Conservation (phyloP, 495 filamentous ascomycete genomes). For the Xylaria nigripes region DNA sequence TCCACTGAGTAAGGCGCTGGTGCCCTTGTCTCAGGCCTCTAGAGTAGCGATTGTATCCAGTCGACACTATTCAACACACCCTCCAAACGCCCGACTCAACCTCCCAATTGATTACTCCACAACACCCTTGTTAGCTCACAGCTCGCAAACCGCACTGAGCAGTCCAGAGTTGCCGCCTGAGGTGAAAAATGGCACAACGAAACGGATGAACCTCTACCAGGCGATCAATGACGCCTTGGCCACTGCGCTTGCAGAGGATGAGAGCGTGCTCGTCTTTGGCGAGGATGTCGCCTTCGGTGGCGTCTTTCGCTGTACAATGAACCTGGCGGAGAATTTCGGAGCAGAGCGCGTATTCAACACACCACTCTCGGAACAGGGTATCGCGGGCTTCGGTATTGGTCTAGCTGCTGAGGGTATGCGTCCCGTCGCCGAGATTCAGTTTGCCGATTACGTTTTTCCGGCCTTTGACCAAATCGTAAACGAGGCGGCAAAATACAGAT, state of each 20-base stretch:
- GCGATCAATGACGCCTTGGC: conserved; percentile 84
- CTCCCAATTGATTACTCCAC: conserved; percentile 80
- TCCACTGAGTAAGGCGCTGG: conserved; percentile 14
- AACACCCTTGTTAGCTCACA: conserved; percentile 74
- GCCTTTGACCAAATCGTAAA: conserved; percentile 98
- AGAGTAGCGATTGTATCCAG: not conserved
- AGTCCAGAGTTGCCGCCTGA: conserved; percentile 55
- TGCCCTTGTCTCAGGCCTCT: conserved; percentile 3
- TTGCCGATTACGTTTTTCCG: conserved; percentile 95
- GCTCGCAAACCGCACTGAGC: conserved; percentile 57
- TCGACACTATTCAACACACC: conserved; percentile 38
- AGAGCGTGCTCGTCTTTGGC: conserved; percentile 83
- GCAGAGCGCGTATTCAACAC: conserved; percentile 93
- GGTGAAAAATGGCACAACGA: conserved; percentile 61
- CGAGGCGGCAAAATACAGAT: conserved; percentile 89
- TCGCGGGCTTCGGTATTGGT: conserved; percentile 89
- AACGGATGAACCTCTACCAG: conserved; percentile 84
- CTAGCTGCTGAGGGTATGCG: conserved; percentile 86
- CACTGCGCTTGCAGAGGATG: conserved; percentile 72
- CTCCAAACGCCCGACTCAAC: conserved; percentile 60
- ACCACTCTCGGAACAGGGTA: conserved; percentile 87
- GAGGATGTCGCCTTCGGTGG: conserved; percentile 97
- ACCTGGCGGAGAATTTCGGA: conserved; percentile 79
- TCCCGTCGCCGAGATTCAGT: conserved; percentile 93
- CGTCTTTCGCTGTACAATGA: conserved; percentile 92